Evolutionary conservation across 108 stramenopile genomes (phyloP).

Genomic region (Nannochloropsis gaditana): DNA sequence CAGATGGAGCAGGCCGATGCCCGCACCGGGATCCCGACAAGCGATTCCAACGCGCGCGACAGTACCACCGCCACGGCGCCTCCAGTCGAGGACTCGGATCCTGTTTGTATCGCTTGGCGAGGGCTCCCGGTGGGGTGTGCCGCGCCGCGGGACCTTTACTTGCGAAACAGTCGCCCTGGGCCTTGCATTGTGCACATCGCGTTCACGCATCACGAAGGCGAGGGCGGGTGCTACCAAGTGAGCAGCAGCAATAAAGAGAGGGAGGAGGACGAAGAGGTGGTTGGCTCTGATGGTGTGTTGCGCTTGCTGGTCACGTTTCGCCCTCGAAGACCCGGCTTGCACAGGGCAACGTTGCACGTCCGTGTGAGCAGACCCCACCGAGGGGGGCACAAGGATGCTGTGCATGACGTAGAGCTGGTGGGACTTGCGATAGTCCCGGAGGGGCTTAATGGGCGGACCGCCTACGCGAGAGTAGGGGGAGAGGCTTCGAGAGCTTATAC

Average conservation of each 20-base stretch:
- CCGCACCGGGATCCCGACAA: too few relatives aligned
- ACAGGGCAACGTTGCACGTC: background rate
- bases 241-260: background rate
- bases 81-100: background rate
- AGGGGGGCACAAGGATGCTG: background rate
- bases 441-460: background rate
- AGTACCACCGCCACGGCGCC: background rate
- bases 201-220: background rate
- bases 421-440: background rate
- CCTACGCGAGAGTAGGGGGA: background rate
- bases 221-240: background rate
- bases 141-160: background rate
- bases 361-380: background rate
- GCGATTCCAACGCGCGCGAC: too few relatives aligned
- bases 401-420: background rate
- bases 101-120: background rate
- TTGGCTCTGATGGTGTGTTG: background rate
- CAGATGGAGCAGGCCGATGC: background rate
- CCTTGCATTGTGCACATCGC: background rate
- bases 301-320: background rate
- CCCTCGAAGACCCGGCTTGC: background rate
- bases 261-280: background rate
- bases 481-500: too few relatives aligned
- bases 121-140: background rate
- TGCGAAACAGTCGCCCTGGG: background rate